Evolutionary conservation across 2,329 filamentous ascomycete genomes (phyloP).

Genomic region (Hypoxylon sp.): DNA sequence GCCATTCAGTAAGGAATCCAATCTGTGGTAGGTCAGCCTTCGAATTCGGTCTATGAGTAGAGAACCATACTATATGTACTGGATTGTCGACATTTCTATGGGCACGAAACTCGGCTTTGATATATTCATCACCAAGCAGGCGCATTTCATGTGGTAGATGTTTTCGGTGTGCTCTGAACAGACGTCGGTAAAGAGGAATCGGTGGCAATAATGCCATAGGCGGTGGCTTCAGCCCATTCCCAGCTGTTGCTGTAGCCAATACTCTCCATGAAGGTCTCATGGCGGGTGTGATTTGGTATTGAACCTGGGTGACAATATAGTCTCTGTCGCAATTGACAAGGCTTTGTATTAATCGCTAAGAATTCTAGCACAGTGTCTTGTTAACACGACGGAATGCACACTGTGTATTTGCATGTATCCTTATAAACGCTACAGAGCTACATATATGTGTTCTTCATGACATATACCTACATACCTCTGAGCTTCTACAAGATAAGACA

Average conservation of each 20-base stretch:
- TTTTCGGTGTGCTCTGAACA: conserved; percentile 88
- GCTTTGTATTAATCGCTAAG: background rate
- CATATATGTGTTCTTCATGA: background rate
- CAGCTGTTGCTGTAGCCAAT: conserved; percentile 48
- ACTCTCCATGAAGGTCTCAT: conserved; percentile 50
- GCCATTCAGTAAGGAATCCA: conserved; percentile 97
- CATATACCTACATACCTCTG: no score
- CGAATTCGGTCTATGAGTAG: background rate
- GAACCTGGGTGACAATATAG: conserved; percentile 6
- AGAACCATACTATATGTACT: conserved; percentile 80
- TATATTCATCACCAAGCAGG: conserved; percentile 89
- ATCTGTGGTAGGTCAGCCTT: conserved; percentile 70
- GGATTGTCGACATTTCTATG: conserved; percentile 91
- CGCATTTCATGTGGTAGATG: conserved; percentile 81
- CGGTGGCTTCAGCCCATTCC: conserved; percentile 49
- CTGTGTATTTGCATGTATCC: conserved; percentile 1
- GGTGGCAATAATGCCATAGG: conserved; percentile 83
- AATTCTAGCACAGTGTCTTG: conserved; percentile 18
- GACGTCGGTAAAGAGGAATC: conserved; percentile 87
- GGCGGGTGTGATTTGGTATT: conserved; percentile 50
- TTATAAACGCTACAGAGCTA: background rate
- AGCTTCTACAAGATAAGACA: background rate
- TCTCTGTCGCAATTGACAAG: conserved; percentile 4
- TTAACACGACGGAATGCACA: background rate
- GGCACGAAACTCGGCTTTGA: conserved; percentile 91